phyloP scores from a whole-genome alignment of 2,329 filamentous ascomycete genomes.

The Teratosphaeria gauchensis region DNA sequence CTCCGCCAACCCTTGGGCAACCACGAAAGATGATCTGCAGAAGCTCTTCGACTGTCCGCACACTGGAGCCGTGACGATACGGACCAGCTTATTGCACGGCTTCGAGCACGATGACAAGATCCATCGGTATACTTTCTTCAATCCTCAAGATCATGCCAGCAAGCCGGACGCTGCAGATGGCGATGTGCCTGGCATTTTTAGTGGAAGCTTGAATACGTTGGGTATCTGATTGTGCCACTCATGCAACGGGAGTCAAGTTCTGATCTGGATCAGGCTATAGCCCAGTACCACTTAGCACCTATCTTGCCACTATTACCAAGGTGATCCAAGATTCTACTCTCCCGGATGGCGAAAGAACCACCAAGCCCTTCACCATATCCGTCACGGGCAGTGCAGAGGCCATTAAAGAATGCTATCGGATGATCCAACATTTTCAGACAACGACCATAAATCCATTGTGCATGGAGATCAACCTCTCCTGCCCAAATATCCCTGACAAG shows the following conservation, averaged over 20 bases:
- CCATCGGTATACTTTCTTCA: conserved; percentile 61
- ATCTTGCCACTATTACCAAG: conserved; percentile 45
- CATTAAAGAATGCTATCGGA: conserved; percentile 46
- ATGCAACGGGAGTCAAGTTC: too few species aligned
- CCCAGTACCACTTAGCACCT: conserved; percentile 49
- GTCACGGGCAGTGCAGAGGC: conserved; percentile 56
- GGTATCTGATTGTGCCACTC: conserved; percentile 22
- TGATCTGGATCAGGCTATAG: conserved; percentile 45
- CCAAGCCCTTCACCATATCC: conserved; percentile 58
- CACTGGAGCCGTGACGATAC: conserved; percentile 65
- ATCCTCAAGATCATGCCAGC: conserved; percentile 30
- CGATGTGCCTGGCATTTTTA: conserved; percentile 23
- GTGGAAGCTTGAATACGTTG: conserved; percentile 52
- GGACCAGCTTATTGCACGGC: conserved; percentile 56
- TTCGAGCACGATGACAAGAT: conserved; percentile 52
- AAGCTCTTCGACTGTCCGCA: conserved; percentile 50
- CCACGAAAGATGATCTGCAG: conserved; percentile 51
- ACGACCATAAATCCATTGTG: conserved; percentile 43
- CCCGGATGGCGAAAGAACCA: conserved; percentile 7
- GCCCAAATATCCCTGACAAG: conserved; percentile 60
- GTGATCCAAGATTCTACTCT: conserved; percentile 12
- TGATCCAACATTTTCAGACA: conserved; percentile 32
- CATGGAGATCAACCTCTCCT: conserved; percentile 70
- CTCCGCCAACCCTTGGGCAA: conserved; percentile 68
- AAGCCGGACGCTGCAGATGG: not conserved